A percentile compares a stretch with the other conserved stretches of the same genome.
These are phyloP conservation scores for Schizochytrium sp. DNA, from an alignment of 108 stramenopile species.

Conservation along the genomic window DNA sequence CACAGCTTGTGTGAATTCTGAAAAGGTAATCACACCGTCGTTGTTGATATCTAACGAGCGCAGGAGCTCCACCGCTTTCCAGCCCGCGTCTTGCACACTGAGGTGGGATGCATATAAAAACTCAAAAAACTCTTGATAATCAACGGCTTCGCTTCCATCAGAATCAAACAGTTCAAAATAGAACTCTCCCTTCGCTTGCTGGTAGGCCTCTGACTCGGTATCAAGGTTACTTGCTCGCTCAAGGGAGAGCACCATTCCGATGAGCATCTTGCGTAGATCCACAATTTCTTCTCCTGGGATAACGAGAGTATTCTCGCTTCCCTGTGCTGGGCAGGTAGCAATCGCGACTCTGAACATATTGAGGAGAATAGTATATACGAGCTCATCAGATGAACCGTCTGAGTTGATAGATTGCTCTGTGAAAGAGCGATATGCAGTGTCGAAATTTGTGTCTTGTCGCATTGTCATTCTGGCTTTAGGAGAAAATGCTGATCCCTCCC, in stretches of 20 bases:
- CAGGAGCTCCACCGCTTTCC: constrained; percentile 37
- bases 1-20: constrained; percentile 48
- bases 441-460: neutral
- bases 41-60: constrained; percentile 31
- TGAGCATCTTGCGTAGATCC: constrained; percentile 41
- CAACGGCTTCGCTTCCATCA: constrained; percentile 16
- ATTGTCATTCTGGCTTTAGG: neutral
- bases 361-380: constrained; percentile 5
- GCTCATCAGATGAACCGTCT: neutral
- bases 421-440: neutral
- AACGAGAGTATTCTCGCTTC: neutral
- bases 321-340: neutral
- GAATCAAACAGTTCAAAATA: constrained; percentile 59
- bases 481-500: neutral
- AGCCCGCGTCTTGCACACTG: constrained; percentile 24
- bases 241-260: constrained; percentile 38
- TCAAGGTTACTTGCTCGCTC: constrained; percentile 5
- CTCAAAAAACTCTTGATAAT: constrained; percentile 57
- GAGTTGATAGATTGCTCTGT: neutral
- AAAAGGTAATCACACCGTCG: constrained; percentile 35
- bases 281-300: neutral
- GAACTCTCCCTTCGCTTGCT: neutral
- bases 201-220: neutral
- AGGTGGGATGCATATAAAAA: constrained; percentile 50
- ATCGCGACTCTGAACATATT: constrained; percentile 28